Conservation (phyloP, 75 land plant genomes). For the Selaginella moellendorffii region DNA sequence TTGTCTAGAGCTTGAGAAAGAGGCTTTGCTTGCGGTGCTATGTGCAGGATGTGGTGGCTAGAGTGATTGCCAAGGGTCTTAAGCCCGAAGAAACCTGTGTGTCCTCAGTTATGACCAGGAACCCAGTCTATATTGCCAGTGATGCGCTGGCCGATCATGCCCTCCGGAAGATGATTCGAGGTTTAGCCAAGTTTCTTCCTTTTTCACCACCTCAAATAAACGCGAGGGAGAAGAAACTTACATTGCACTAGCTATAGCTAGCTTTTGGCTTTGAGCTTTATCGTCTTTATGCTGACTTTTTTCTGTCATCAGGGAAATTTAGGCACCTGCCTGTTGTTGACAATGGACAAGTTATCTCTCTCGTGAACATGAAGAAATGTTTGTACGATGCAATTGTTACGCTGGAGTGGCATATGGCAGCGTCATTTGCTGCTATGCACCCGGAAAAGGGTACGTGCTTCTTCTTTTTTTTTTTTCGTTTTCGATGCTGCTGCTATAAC, state of each 20-base stretch:
- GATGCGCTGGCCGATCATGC: neutral
- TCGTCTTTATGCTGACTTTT: too few species aligned
- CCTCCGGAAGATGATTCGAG: neutral
- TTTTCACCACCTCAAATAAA: too few species aligned
- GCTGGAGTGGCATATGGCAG: neutral
- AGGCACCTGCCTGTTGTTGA: conserved; percentile 6
- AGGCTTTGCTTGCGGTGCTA: too few species aligned
- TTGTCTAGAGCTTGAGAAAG: too few species aligned
- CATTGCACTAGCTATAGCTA: too few species aligned
- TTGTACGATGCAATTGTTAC: conserved; percentile 4
- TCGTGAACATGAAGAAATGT: neutral
- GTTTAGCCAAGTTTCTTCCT: neutral
- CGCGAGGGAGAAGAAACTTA: too few species aligned
- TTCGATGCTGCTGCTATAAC: neutral
- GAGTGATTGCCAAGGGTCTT: neutral
- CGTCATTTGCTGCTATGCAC: neutral
- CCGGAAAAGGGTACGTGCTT: neutral
- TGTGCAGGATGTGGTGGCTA: neutral
- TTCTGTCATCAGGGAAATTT: conserved; percentile 3
- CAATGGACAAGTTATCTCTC: neutral
- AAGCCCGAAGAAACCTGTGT: neutral
- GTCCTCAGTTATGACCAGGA: neutral
- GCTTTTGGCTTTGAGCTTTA: too few species aligned
- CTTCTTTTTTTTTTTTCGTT: too few species aligned
- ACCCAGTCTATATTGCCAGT: neutral